Evolutionary conservation across 129 eudicot genomes (phyloP), one percentile per base, ranked within the genome.

Genomic region (Tanacetum coccineum): DNA sequence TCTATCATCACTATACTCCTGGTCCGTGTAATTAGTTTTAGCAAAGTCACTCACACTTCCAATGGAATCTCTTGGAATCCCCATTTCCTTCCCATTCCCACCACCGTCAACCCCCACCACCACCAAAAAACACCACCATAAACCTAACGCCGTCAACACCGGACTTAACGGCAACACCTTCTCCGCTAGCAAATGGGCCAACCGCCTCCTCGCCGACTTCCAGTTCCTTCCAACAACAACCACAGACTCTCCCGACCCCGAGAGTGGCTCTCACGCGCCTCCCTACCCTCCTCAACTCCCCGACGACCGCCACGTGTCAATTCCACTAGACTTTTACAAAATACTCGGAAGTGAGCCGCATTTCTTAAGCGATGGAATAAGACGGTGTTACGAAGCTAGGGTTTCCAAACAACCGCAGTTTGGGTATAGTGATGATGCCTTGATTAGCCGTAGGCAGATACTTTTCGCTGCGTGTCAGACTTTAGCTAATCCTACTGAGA

Each of bases 151-250:
- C 42, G 42, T 36, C 42, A 36, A 36, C n/a, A 69, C 17, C 52
- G 78, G 13, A 9, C 4, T 14, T 21, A 68, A 13, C 66, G 32
- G 53, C 66, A 68, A 58, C 48, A 80, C 48, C 81, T 80, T 79
- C 83, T 78, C 88, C 82, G 82, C 87, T 68, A 88, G 86, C 80
- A 92, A 80, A 82, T 92, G 96, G 98, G 98, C 98, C 58, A 84
- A 92, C 64, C 98, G 98, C 62, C 92, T 92, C 68, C 72, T 88
- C 71, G 39, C 96, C 67, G 98, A 92, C 83, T 92, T 92, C 85
- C 98, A 92, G 21, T 92, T 92, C 76, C 82, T 87, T 47, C 97
- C 97, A 3, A 45, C 86, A 10, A 74, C 84, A 74, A 75, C 58
- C 64, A 14, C 20, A 44, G 75, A 79, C 78, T 4, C 58, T 22